Base-by-base conservation (phyloP, 495 filamentous ascomycete genomes). In the Aspergillus ostianus region DNA sequence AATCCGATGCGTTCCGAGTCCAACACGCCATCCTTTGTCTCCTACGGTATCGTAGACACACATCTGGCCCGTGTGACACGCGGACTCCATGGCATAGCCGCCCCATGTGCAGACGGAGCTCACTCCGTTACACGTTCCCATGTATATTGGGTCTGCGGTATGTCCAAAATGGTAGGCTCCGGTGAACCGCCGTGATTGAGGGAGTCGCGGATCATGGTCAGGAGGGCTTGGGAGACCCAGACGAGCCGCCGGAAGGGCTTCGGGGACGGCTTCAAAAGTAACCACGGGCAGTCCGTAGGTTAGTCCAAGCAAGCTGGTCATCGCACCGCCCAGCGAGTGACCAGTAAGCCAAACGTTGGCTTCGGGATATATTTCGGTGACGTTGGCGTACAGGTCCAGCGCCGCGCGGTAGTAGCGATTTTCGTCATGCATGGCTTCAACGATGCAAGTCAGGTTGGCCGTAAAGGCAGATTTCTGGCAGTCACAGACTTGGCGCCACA, bases 131-230 rank as follows among this genome's bases (percentile, higher is more conserved):
- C 94, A 98, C 10, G 88, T 89, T 29, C 94, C 94, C 82, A 97
- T 92, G 69, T 87, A 98, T 6, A 98, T 83, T 0, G 94, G 94
- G 73, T 98, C 94, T 8, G 95, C 94, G 6, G 91, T 98, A 68
- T 98, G 91, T 7, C 94, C 94, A 67, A 97, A 91, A 73, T 98
- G 95, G 65, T 85, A 96, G n/a, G 88, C 79, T 3, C 91, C 93
- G 3, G 90, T 95, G 64, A 82, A 82, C 53, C 81, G 75, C 13
- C 91, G 81, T 4, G 80, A 79, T 60, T 94, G 89, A 9, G 90
- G 90, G 26, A 85, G 74, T 30, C 82, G 78, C 44, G 90, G 80
- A 64, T 89, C 82, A 56, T 87, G 73, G 20, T 87, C 90, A 4
- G 95, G 94, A 8, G 95, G 95, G 2, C 85, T 83, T 0, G 93